These are phyloP conservation scores for Boletus hoseneyae DNA, from an alignment of 1,284 basidiomycete species.

Conservation along the genomic window DNA sequence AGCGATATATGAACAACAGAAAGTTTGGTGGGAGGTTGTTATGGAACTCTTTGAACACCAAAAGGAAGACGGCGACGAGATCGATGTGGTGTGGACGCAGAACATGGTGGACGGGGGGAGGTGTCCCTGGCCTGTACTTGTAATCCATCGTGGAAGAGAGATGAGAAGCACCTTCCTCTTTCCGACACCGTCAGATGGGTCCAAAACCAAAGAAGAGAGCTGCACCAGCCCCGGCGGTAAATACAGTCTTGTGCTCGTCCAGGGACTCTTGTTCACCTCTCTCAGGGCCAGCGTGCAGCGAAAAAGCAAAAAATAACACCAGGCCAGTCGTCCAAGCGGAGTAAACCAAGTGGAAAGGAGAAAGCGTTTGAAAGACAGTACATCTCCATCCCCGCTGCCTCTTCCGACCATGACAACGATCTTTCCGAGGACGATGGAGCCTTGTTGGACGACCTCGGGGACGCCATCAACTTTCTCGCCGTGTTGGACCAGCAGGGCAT, in stretches of 20 bases:
- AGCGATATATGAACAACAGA: constrained; percentile 57
- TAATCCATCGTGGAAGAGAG: constrained; percentile 24
- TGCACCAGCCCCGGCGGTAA: constrained; percentile 35
- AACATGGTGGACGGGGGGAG: constrained; percentile 58
- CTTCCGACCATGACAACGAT: constrained; percentile 41
- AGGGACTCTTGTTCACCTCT: not conserved
- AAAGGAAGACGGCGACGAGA: constrained; percentile 56
- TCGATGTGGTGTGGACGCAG: constrained; percentile 72
- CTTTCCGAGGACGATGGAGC: constrained; percentile 64
- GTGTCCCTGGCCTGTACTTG: constrained; percentile 30
- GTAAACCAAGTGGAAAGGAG: constrained; percentile 47
- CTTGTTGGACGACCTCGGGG: constrained; percentile 57
- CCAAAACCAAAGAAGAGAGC: constrained; percentile 31
- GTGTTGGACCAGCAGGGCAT: constrained; percentile 68
- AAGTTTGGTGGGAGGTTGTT: constrained; percentile 54
- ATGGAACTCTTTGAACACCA: constrained; percentile 55
- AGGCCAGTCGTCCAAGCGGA: constrained; percentile 23
- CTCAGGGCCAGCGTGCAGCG: constrained; percentile 31
- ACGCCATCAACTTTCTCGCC: constrained; percentile 55
- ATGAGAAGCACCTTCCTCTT: constrained; percentile 30
- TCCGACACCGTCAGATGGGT: constrained; percentile 12
- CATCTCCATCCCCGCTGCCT: constrained; percentile 57
- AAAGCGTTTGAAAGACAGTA: constrained; percentile 54
- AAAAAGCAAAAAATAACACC: constrained; percentile 47
- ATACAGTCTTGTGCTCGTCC: not conserved